Conservation (phyloP, 108 stramenopile species). For the Seminavis robusta region DNA sequence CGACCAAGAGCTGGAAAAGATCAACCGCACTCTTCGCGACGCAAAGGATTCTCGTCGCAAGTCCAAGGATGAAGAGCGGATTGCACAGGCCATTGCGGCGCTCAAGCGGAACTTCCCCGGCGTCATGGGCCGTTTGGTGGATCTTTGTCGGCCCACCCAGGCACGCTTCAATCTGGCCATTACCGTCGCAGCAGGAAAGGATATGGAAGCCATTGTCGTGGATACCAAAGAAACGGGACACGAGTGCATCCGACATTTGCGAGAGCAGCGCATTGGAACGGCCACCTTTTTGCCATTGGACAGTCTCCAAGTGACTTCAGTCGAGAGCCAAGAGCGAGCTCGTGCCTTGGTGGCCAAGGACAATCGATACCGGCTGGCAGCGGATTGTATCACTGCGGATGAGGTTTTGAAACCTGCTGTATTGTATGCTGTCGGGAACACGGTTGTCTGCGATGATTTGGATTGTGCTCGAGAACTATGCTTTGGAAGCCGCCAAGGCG, state of each 20-base stretch:
- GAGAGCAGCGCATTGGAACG: slow-evolving; percentile 89
- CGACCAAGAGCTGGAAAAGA: slow-evolving; percentile 79
- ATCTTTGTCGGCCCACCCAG: slow-evolving; percentile 94
- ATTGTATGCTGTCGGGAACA: slow-evolving; percentile 91
- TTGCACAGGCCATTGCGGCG: slow-evolving; percentile 67
- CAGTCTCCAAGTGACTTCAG: slow-evolving; percentile 67
- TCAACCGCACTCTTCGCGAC: slow-evolving; percentile 75
- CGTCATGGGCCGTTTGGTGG: slow-evolving; percentile 91
- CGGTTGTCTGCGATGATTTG: slow-evolving; percentile 92
- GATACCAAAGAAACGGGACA: slow-evolving; percentile 88
- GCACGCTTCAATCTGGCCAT: slow-evolving; percentile 90
- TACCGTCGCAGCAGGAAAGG: slow-evolving; percentile 94
- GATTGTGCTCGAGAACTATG: slow-evolving; percentile 89
- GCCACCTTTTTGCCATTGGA: slow-evolving; percentile 97
- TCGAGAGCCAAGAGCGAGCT: slow-evolving; percentile 80
- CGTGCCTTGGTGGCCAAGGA: slow-evolving; percentile 80
- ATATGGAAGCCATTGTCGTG: slow-evolving; percentile 97
- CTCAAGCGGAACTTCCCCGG: slow-evolving; percentile 90
- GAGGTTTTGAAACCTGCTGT: slow-evolving; percentile 77
- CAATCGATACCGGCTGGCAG: slow-evolving; percentile 74
- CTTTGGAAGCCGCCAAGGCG: slow-evolving; percentile 43
- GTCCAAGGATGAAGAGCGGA: slow-evolving; percentile 82
- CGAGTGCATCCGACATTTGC: slow-evolving; percentile 94
- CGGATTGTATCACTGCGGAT: slow-evolving; percentile 89
- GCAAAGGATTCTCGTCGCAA: slow-evolving; percentile 78